These are phyloP conservation scores for Aspergillus ellipticus DNA, from an alignment of 495 filamentous ascomycete species.

Conservation along the genomic window DNA sequence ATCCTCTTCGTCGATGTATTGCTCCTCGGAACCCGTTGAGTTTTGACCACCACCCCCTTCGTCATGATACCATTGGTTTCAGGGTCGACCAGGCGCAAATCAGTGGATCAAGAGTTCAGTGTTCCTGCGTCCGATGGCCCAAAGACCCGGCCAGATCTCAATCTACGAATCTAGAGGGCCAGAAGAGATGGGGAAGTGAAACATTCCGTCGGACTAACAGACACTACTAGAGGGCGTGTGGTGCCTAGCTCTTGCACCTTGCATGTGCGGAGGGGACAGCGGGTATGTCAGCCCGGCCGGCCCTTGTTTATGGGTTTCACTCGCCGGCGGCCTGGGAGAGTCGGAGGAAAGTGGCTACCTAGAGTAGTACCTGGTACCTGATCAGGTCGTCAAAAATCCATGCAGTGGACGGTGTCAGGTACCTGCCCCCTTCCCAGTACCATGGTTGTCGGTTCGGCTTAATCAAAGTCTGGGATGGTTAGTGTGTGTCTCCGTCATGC, in stretches of 20 bases:
- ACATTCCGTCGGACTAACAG: constrained; percentile 8
- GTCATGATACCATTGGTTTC: not conserved
- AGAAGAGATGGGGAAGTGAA: constrained; percentile 5
- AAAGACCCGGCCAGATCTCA: constrained; percentile 14
- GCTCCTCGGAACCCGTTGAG: not conserved
- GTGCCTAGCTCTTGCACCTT: not conserved
- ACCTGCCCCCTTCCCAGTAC: not conserved
- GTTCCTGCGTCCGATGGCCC: constrained; percentile 16
- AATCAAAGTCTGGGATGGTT: not conserved
- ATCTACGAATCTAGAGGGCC: constrained; percentile 4
- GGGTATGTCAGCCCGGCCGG: not conserved
- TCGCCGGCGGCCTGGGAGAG: not conserved
- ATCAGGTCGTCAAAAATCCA: no score
- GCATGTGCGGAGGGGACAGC: not conserved
- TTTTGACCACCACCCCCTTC: not conserved
- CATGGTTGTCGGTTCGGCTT: not conserved
- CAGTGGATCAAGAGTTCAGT: constrained; percentile 5
- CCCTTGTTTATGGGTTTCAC: not conserved
- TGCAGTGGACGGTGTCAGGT: no score
- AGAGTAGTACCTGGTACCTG: no score
- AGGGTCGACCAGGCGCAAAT: constrained; percentile 4
- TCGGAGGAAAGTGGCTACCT: not conserved
- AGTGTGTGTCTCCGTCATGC: not conserved
- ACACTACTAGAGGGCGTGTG: not conserved
- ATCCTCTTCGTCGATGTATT: no score